A percentile compares a stretch with the other conserved stretches of the same genome.
These are phyloP conservation scores for Leccinum broughii DNA, from an alignment of 768 basidiomycete species.

Conservation along the genomic window DNA sequence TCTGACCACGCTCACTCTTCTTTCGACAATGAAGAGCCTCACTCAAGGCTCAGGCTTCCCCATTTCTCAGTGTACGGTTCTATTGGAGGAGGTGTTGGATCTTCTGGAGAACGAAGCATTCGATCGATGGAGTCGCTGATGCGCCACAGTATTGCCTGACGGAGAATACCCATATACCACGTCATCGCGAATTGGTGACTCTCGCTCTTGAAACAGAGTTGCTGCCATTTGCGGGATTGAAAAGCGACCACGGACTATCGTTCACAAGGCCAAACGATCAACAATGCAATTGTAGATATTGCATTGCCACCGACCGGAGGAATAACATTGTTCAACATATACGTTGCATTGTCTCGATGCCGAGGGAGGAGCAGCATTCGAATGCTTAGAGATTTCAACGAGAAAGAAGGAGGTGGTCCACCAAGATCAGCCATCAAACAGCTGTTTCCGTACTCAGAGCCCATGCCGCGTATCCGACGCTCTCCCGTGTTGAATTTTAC, in stretches of 20 bases:
- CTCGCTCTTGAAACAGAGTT: conserved; percentile 56
- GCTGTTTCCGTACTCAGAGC: no score
- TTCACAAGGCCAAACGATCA: no score
- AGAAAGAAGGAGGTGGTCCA: conserved; percentile 26
- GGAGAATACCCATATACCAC: conserved; percentile 45
- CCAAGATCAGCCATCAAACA: conserved; percentile 42
- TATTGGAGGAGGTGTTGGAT: conserved; percentile 85
- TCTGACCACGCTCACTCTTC: conserved; percentile 79
- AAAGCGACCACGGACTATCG: conserved; percentile 22
- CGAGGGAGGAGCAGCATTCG: conserved; percentile 15
- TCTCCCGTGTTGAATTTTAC: no score
- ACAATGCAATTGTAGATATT: no score
- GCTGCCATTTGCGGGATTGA: conserved; percentile 60
- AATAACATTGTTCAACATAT: conserved; percentile 42
- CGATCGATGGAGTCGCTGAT: conserved; percentile 40
- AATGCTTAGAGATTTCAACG: no score
- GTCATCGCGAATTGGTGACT: conserved; percentile 66
- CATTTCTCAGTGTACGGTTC: conserved; percentile 70
- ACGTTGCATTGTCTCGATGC: no score
- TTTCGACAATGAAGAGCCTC: conserved; percentile 75
- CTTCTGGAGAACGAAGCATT: conserved; percentile 84
- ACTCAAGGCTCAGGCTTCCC: conserved; percentile 64
- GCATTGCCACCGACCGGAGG: no score
- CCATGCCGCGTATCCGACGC: no score
- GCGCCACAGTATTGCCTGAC: conserved; percentile 25